Percentiles rank a stretch among this genome's conserved stretches.
Evolutionary conservation across 441 rosid species (phyloP).

Genomic region (Erysimum cheiri): DNA sequence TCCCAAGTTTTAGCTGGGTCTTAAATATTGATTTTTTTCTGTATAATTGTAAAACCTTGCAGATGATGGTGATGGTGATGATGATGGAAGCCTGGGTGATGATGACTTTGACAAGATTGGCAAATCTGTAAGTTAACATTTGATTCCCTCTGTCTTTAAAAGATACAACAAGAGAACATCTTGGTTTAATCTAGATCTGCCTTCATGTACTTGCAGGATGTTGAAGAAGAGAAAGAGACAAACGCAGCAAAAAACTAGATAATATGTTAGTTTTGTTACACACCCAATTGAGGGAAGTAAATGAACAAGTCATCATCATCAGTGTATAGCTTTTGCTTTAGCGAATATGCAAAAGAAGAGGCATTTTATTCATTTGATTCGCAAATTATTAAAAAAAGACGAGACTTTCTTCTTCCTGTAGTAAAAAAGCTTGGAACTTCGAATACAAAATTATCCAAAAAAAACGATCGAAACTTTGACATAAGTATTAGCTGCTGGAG

Average conservation of each 20-base stretch:
- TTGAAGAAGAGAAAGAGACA: constrained; percentile 65
- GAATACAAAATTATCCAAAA: neutral
- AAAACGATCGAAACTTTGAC: neutral
- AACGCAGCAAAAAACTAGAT: constrained; percentile 35
- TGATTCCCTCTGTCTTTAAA: neutral
- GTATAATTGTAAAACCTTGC: constrained; percentile 34
- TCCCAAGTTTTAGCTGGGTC: constrained; percentile 1
- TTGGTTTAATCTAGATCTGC: constrained; percentile 1
- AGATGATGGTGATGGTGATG: constrained; percentile 56
- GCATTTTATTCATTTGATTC: constrained; percentile 26
- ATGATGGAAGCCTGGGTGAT: constrained; percentile 66
- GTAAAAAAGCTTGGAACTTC: constrained; percentile 10
- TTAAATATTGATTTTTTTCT: constrained; percentile 21
- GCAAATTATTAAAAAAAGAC: constrained; percentile 22
- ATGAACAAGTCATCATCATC: constrained; percentile 22
- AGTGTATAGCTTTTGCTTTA: constrained; percentile 41
- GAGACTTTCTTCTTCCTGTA: neutral
- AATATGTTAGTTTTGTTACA: constrained; percentile 25
- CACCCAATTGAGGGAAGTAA: constrained; percentile 9
- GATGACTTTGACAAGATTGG: constrained; percentile 94
- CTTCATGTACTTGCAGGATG: constrained; percentile 58
- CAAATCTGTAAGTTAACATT: constrained; percentile 63
- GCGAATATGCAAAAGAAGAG: constrained; percentile 31
- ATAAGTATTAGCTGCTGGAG: neutral
- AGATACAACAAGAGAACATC: neutral